Percentiles rank a stretch among this genome's conserved stretches.
Conservation (phyloP, 768 basidiomycete genomes). For the Calocybe cyanea region DNA sequence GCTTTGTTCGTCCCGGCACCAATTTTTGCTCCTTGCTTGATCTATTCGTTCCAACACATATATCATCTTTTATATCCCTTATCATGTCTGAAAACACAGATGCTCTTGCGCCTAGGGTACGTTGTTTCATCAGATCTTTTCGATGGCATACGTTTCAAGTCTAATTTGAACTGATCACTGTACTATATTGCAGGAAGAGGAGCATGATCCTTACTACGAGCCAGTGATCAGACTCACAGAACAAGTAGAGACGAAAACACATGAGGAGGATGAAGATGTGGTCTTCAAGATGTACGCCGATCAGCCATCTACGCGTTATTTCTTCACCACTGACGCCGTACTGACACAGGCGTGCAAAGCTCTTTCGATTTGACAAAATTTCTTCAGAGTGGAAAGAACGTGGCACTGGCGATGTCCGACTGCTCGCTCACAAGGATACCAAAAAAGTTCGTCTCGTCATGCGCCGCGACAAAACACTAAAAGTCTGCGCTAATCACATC, state of each 20-base stretch:
- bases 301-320: conserved; percentile 28
- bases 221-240: conserved; percentile 96
- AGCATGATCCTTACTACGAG: conserved; percentile 88
- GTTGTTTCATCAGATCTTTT: conserved; percentile 24
- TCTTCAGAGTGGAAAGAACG: conserved; percentile 96
- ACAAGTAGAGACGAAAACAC: conserved; percentile 91
- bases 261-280: conserved; percentile 90
- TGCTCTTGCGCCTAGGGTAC: conserved; percentile 69
- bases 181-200: conserved; percentile 55
- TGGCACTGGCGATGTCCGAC: conserved; percentile 92
- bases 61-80: conserved; percentile 24
- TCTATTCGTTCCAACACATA: conserved; percentile 18
- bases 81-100: conserved; percentile 58
- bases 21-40: conserved; percentile 3
- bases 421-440: conserved; percentile 84
- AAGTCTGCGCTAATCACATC: conserved; percentile 97
- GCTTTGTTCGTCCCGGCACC: conserved; percentile 3
- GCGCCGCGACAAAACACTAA: conserved; percentile 99
- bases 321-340: conserved; percentile 23
- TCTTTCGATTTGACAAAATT: conserved; percentile 86
- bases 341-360: conserved; percentile 83
- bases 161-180: conserved; percentile 12
- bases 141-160: conserved; percentile 12
- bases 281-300: conserved; percentile 90
- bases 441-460: conserved; percentile 96